Base-by-base conservation (phyloP, 805 yeast species). In the Brettanomyces nanus region DNA sequence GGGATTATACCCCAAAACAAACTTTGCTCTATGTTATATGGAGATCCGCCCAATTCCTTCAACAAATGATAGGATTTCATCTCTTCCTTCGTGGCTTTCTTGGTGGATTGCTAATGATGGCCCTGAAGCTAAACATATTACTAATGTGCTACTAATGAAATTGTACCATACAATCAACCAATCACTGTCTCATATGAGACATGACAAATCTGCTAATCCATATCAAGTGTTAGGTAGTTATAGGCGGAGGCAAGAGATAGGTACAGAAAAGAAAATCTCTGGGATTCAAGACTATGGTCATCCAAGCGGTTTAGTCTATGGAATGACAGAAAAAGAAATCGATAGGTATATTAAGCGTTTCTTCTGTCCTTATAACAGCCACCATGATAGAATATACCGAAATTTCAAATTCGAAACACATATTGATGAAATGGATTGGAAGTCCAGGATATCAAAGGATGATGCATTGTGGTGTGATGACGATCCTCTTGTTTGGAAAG, bases 1-100 rank as follows among this genome's bases (percentile, higher is more conserved):
- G 4, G 82, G 82, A 0, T 51, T 70, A 19, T 69, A 66, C 43
- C 44, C 71, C 19, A 78, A 77, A 51, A 63, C 72, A 0, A 77
- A 79, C 2, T 66, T 75, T 40, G 54, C 58, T n/a, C 47, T 62
- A 5, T 62, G 65, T 41, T 62, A 47, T 33, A 45, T 62, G 22
- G 65, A 61, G 38, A 43, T 60, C 17, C 58, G 57, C 35, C 17
- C 19, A 6, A 27, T 20, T 14, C 18, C 17, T 14, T n/a, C n/a
- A n/a, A 18, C 33, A 3, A 44, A 47, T 19, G 19, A 27, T 1
- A 32, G 35, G 4, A 39, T 43, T 3, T 27, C 34, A 11, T 11
- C 39, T 14, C 46, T 44, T 11, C 40, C 37, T 9, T 39, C 39
- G 18, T 56, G 59, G 58, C 38, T 59, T 7, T 61, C 60, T 4